Base-by-base conservation (phyloP, 108 stramenopile species). In the Cyclotella kingstonii region DNA sequence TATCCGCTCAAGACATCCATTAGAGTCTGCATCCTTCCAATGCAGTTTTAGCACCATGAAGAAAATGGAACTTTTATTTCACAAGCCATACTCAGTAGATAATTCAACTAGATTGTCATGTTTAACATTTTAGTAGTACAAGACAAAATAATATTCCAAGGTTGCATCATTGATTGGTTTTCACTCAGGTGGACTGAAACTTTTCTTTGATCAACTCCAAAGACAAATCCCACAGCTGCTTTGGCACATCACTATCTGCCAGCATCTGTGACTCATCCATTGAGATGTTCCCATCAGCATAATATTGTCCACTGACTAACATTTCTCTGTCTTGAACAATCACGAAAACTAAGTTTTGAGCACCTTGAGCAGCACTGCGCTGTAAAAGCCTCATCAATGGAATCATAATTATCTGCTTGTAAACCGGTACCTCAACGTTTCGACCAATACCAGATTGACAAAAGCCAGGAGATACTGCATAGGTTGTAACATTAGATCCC, bases 251-350 rank as follows among this genome's bases (percentile, higher is more conserved):
- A 6, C 44, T 29, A n/a, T 51, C 70, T 1, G 66, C 53, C 4
- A 30, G 12, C 19, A 50, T 62, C 22, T 44, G 43, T 14, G 50
- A 67, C 19, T 73, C 54, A 33, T 41, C 59, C 27, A 79, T 42
- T 57, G n/a, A n/a, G n/a, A n/a, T n/a, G n/a, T 63, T 62, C 29
- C 70, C 78, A 55, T 79, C 78, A 31, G 63, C 67, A 39, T 79
- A 79, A 60, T 74, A 52, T 2, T 47, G 61, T 14, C 78, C 78
- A 49, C 36, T 71, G 41, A 50, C 41, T 45, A 78, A 51, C 28
- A 52, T 35, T 4, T 30, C 39, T 38, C 40, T 68, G 21, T 73
- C 72, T 46, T 73, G 41, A 12, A 63, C 29, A 1, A 53, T 68
- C 0, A 60, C 54, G 59, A 40, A 59, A 34, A 78, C 36, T 25